Conservation (phyloP, 768 basidiomycete species). For the Boletus bicolor region DNA sequence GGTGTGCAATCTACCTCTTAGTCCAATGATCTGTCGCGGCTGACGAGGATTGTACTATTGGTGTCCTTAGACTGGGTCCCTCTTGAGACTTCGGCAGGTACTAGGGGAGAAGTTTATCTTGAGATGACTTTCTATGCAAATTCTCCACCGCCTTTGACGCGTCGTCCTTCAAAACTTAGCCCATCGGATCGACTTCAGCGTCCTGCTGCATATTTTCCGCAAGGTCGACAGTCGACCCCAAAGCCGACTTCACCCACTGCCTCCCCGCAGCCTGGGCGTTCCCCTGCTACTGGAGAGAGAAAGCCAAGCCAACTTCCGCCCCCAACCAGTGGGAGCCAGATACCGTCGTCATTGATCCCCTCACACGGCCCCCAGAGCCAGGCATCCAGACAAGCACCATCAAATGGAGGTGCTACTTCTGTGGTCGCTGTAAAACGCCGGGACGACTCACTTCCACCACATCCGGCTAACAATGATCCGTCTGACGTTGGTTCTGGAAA, state of each 20-base stretch:
- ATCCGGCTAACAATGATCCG: constrained; percentile 31
- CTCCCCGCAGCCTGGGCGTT: constrained; percentile 15
- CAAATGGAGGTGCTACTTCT: constrained; percentile 6
- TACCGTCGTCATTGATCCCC: constrained; percentile 27
- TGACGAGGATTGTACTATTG: constrained; percentile 1
- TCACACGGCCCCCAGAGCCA: constrained; percentile 10
- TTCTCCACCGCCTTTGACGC: constrained; percentile 49
- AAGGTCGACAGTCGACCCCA: constrained; percentile 20
- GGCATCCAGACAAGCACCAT: constrained; percentile 6
- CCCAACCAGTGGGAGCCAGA: background rate
- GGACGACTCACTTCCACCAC: constrained; percentile 39
- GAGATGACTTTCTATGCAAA: constrained; percentile 93
- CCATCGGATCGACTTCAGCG: constrained; percentile 51
- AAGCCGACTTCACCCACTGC: constrained; percentile 9
- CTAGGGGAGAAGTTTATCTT: constrained; percentile 83
- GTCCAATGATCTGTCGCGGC: background rate
- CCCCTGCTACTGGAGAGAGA: constrained; percentile 8
- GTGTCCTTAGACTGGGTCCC: constrained; percentile 63
- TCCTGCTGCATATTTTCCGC: constrained; percentile 29
- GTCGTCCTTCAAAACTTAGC: constrained; percentile 52
- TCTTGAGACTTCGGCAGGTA: constrained; percentile 54
- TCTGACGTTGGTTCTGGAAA: constrained; percentile 22
- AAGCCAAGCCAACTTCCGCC: constrained; percentile 3
- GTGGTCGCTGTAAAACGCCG: constrained; percentile 13
- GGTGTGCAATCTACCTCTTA: constrained; percentile 48